These are phyloP conservation scores for Parsonsia alboflavescens DNA, from an alignment of 257 asterid species.

Conservation along the genomic window DNA sequence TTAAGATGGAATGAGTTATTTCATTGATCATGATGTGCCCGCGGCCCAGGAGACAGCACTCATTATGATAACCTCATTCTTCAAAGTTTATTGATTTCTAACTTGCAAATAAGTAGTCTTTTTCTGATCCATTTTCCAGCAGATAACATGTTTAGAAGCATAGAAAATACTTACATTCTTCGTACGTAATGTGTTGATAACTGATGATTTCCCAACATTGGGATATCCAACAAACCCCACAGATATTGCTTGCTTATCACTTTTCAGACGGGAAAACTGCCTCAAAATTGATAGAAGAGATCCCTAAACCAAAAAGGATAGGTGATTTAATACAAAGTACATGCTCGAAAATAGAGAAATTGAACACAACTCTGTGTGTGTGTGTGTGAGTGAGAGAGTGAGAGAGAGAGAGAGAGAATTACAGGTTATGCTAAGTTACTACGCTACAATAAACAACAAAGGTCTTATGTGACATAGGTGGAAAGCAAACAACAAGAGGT, in stretches of 20 bases:
- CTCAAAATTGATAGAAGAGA: constrained; percentile 83
- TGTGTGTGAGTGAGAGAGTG: neutral
- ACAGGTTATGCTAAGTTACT: neutral
- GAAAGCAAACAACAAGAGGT: neutral
- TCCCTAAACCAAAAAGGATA: constrained; percentile 41
- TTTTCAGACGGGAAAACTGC: constrained; percentile 82
- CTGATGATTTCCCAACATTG: constrained; percentile 96
- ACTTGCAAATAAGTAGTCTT: neutral
- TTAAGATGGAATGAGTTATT: neutral
- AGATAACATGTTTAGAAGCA: constrained; percentile 8
- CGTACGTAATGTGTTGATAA: constrained; percentile 91
- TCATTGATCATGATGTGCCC: neutral
- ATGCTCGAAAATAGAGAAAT: too few relatives aligned
- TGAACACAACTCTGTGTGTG: too few relatives aligned
- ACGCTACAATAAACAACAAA: neutral
- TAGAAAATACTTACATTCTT: constrained; percentile 55
- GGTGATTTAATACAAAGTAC: too few relatives aligned
- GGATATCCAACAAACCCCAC: constrained; percentile 98
- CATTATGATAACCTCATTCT: neutral
- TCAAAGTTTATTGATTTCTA: neutral
- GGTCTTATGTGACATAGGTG: neutral
- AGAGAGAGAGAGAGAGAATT: neutral
- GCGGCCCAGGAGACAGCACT: too few relatives aligned
- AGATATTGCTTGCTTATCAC: constrained; percentile 95
- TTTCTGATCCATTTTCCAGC: neutral